phyloP scores from a whole-genome alignment of 371 early-diverging fungal genomes.

The Mortierella sp. region DNA sequence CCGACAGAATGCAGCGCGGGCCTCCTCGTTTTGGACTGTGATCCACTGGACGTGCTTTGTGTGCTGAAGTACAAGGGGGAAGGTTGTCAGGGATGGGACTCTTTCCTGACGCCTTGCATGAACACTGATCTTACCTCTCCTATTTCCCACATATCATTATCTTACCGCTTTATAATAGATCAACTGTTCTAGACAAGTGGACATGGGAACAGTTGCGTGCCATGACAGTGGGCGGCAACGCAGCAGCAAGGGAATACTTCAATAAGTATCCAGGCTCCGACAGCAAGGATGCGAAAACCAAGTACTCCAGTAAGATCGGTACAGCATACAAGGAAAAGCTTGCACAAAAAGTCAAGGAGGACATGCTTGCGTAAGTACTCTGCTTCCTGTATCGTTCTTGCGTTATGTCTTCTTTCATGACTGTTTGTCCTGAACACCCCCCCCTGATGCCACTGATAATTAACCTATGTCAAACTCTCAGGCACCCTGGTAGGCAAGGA shows the following conservation, averaged over 20 bases:
- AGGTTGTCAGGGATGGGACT: not conserved
- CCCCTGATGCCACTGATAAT: not conserved
- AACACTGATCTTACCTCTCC: not conserved
- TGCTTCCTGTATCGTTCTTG: no score
- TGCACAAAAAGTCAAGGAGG: slow-evolving; percentile 80
- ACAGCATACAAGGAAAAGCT: slow-evolving; percentile 86
- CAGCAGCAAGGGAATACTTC: slow-evolving; percentile 85
- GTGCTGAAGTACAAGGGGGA: not conserved
- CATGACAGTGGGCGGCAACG: slow-evolving; percentile 92
- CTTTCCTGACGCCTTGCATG: not conserved
- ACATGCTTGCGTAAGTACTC: slow-evolving; percentile 71
- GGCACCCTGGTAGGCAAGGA: slow-evolving; percentile 36
- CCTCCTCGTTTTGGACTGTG: not conserved
- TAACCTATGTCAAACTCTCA: not conserved
- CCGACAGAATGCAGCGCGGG: not conserved
- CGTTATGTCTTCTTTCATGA: no score
- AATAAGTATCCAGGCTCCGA: slow-evolving; percentile 54
- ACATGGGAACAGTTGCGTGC: slow-evolving; percentile 92
- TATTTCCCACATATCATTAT: not conserved
- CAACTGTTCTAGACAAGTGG: slow-evolving; percentile 94
- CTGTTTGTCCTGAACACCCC: not conserved
- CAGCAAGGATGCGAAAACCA: slow-evolving; percentile 81
- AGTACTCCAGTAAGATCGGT: slow-evolving; percentile 84
- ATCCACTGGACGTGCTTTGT: no score
- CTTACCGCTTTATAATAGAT: slow-evolving; percentile 60